These are phyloP conservation scores for Diplocarpon mali DNA, from an alignment of 2,329 filamentous ascomycete species.

Conservation along the genomic window DNA sequence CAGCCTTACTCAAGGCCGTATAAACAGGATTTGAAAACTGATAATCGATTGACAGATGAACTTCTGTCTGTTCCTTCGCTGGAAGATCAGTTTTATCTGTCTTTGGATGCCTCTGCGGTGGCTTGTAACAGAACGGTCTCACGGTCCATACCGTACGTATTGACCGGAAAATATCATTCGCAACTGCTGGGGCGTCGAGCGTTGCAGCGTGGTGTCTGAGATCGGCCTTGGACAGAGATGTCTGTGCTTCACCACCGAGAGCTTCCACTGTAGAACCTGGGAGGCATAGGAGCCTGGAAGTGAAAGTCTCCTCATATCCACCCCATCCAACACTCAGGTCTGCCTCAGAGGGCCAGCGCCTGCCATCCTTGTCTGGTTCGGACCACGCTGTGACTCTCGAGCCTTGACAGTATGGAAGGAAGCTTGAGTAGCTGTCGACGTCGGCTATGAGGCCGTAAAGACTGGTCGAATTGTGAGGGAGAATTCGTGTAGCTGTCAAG, in stretches of 20 bases:
- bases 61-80: conserved; percentile 49
- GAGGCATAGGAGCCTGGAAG: conserved; percentile 67
- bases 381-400: conserved; percentile 72
- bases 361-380: conserved; percentile 33
- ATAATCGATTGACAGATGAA: conserved; percentile 67
- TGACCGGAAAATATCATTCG: conserved; percentile 51
- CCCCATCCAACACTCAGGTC: conserved; percentile 80
- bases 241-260: conserved; percentile 47
- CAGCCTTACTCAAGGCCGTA: conserved; percentile 65
- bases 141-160: conserved; percentile 62
- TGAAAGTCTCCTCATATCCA: conserved; percentile 73
- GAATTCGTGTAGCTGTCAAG: conserved; percentile 61
- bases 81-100: conserved; percentile 20
- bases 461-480: conserved; percentile 58
- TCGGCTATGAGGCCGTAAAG: conserved; percentile 85
- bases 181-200: conserved; percentile 29
- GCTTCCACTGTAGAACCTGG: conserved; percentile 66
- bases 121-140: conserved; percentile 36
- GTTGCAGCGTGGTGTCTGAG: conserved; percentile 32
- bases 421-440: conserved; percentile 70
- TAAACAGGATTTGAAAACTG: conserved; percentile 86
- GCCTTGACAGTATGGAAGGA: conserved; percentile 82
- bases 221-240: conserved; percentile 31
- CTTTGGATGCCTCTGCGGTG: conserved; percentile 29
- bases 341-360: conserved; percentile 59